Evolutionary conservation across 306 rosid species (phyloP).

Genomic region (Corylus heterophylla): DNA sequence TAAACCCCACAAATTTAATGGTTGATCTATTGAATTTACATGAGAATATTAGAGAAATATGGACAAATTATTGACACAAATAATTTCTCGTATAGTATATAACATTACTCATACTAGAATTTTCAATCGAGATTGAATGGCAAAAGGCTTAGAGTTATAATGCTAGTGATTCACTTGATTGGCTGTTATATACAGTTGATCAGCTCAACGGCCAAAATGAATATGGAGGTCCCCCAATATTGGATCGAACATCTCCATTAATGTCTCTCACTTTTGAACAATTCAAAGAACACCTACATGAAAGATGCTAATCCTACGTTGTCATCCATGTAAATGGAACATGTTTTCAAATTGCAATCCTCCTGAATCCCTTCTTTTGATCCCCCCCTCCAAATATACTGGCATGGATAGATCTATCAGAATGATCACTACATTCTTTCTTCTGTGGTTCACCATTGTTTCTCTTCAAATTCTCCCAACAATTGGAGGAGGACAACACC

Average conservation of each 20-base stretch:
- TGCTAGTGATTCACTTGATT: too few relatives aligned
- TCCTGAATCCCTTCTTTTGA: background rate
- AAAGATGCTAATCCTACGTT: slow-evolving; percentile 46
- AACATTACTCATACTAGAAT: too few relatives aligned
- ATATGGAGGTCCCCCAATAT: background rate
- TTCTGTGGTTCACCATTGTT: slow-evolving; percentile 37
- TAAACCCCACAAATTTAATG: too few relatives aligned
- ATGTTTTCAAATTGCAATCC: slow-evolving; percentile 20
- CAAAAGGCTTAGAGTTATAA: too few relatives aligned
- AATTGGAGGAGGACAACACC: slow-evolving; percentile 36
- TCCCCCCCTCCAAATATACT: slow-evolving; percentile 3
- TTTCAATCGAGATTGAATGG: too few relatives aligned
- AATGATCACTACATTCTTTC: slow-evolving; percentile 25
- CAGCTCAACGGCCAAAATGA: too few relatives aligned
- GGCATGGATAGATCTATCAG: slow-evolving; percentile 49
- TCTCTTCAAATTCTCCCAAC: slow-evolving; percentile 39
- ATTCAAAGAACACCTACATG: slow-evolving; percentile 51
- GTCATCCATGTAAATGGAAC: slow-evolving; percentile 18
- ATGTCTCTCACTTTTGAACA: slow-evolving; percentile 35
- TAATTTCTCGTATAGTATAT: too few relatives aligned
- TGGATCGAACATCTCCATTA: background rate
- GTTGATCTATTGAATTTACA: too few relatives aligned
- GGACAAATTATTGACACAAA: too few relatives aligned
- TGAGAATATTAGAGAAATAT: too few relatives aligned
- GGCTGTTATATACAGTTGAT: too few relatives aligned